Base-by-base conservation (phyloP, 371 early-diverging fungal genomes). In the Syncephalastrum sp. region DNA sequence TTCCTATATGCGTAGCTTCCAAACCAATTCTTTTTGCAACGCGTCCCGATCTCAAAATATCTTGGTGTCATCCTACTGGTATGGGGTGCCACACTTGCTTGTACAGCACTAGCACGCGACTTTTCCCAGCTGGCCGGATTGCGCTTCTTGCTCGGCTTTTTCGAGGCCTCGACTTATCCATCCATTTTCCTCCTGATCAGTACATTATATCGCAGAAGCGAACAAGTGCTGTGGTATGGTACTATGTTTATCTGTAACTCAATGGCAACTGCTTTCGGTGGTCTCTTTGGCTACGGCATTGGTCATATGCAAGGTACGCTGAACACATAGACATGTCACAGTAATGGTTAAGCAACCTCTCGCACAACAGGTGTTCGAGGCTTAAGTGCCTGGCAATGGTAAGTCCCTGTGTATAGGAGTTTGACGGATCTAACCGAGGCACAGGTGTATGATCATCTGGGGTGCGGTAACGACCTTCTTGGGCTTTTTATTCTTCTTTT, bases 121-220 rank as follows among this genome's bases (percentile, higher is more conserved):
- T 75, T 75, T 63, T 3, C 54, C 21, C 57, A 67, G 19, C 57
- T 75, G 19, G 71, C 71, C 27, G 69, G 54, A 6, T 54, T 68
- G 13, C 64, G 70, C 0, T 63, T 72, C 16, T 49, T 75, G 21
- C 59, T 75, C 5, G 76, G 76, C 0, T 68, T 75, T 25, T 72
- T 69, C 47, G 64, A 75, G 23, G 68, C 70, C 3, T 54, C 56
- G 1, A 68, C 70, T 0, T 72, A 75, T 17, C 73, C 73, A 5
- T 50, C 51, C 5, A 63, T 75, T 15, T 70, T 75, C 38, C 53
- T 75, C 21, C 43, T 75, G 13, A 65, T 72, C 14, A 59, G 65
- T 24, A 65, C 65, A 3, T 42, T 68, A n/a, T 75, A 75, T 47
- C 65, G 75, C 15, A 54, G 72, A 23, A 56, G 64, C 6, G 73